Evolutionary conservation across 495 filamentous ascomycete species (phyloP).

Genomic region (Astrocystis sublimbata): DNA sequence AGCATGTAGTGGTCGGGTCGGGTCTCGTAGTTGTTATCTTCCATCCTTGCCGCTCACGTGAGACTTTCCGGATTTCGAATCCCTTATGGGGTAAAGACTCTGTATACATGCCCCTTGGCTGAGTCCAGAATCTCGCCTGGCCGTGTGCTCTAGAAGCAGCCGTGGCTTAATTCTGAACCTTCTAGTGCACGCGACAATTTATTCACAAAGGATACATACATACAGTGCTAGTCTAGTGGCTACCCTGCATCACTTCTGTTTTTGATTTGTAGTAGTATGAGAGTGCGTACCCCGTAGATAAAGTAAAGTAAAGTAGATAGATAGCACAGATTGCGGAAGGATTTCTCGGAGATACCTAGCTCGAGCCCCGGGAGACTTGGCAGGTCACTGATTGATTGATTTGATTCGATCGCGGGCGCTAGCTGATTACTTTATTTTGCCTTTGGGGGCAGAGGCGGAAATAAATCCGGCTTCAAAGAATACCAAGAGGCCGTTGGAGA

Average conservation of each 20-base stretch:
- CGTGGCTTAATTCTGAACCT: background rate
- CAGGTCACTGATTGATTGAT: too few species aligned
- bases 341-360: slow-evolving; percentile 3
- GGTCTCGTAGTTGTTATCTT: too few species aligned
- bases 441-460: background rate
- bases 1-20: too few species aligned
- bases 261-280: too few species aligned
- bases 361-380: slow-evolving; percentile 3
- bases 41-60: too few species aligned
- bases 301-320: too few species aligned
- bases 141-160: background rate
- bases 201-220: too few species aligned
- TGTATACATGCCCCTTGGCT: too few species aligned
- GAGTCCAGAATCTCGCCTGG: too few species aligned
- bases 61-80: too few species aligned
- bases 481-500: background rate
- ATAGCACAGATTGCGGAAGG: background rate
- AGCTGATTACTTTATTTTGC: background rate
- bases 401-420: background rate
- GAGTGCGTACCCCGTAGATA: too few species aligned
- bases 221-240: slow-evolving; percentile 21
- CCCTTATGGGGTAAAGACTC: too few species aligned
- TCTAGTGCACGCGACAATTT: slow-evolving; percentile 25
- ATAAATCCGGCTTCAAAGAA: background rate
- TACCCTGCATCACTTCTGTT: slow-evolving; percentile 15